Percentiles rank a stretch among this genome's conserved stretches.
Evolutionary conservation across 495 filamentous ascomycete genomes (phyloP).

Genomic region (Lasiosphaeria ovina): DNA sequence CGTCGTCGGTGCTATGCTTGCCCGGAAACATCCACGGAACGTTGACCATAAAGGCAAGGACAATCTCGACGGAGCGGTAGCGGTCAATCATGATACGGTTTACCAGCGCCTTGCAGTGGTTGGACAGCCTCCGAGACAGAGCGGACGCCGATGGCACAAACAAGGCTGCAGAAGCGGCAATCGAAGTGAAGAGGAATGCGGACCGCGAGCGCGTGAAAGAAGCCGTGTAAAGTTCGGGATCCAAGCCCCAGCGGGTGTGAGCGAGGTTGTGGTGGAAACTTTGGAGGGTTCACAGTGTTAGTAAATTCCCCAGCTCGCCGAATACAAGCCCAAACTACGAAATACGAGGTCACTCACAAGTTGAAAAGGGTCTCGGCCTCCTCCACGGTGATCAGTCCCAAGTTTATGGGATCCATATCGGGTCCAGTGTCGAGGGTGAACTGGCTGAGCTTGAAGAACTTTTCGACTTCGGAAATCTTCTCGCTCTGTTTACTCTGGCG

Average conservation of each 20-base stretch:
- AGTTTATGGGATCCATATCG: slow-evolving; percentile 64
- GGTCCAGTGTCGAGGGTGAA: slow-evolving; percentile 60
- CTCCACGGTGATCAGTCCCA: slow-evolving; percentile 60
- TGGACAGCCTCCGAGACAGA: slow-evolving; percentile 59
- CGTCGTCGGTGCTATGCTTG: slow-evolving; percentile 64
- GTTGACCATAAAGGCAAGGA: slow-evolving; percentile 74
- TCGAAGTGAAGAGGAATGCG: slow-evolving; percentile 68
- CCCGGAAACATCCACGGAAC: slow-evolving; percentile 74
- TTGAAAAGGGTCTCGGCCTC: slow-evolving; percentile 63
- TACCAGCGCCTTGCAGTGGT: slow-evolving; percentile 63
- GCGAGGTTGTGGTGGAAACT: slow-evolving; percentile 70
- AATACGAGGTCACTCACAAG: slow-evolving; percentile 47
- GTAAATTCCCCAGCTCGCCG: background rate
- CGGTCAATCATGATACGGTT: slow-evolving; percentile 57
- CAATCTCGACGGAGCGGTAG: slow-evolving; percentile 67
- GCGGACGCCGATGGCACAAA: slow-evolving; percentile 62
- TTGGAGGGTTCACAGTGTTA: background rate
- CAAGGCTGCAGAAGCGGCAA: slow-evolving; percentile 61
- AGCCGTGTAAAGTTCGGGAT: slow-evolving; percentile 61
- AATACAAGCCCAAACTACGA: background rate
- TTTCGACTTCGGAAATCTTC: slow-evolving; percentile 35
- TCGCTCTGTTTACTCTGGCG: slow-evolving; percentile 29
- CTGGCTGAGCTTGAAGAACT: slow-evolving; percentile 61
- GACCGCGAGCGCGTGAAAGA: slow-evolving; percentile 64
- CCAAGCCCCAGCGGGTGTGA: slow-evolving; percentile 72